Conservation (phyloP, 148 eudicot species). For the Spergularia marina region DNA sequence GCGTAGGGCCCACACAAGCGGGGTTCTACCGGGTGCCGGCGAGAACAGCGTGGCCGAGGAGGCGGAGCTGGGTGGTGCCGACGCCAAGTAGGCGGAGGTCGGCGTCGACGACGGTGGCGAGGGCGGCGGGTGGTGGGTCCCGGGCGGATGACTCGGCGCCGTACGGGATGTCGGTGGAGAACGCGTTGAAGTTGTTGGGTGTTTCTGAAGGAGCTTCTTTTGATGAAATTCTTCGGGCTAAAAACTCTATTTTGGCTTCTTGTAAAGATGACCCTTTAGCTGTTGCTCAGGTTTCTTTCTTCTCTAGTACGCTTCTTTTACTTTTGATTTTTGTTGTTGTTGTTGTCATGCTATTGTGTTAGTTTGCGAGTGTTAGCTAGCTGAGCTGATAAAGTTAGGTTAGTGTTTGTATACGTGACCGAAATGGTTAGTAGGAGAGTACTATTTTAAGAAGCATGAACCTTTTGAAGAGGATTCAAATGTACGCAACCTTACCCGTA, state of each 20-base stretch:
- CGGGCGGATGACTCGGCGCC: slow-evolving; percentile 82
- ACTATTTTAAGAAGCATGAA: no score
- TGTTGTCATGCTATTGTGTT: neutral
- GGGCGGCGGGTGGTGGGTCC: slow-evolving; percentile 54
- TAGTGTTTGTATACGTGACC: no score
- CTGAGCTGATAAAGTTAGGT: no score
- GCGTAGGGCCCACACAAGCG: slow-evolving; percentile 50
- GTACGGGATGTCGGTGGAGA: slow-evolving; percentile 82
- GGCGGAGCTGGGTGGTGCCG: slow-evolving; percentile 23
- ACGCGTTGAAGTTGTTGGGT: slow-evolving; percentile 76
- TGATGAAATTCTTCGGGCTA: slow-evolving; percentile 82
- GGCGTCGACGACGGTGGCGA: slow-evolving; percentile 32
- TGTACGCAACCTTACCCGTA: no score
- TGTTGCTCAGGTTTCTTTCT: slow-evolving; percentile 58
- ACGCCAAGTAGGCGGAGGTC: slow-evolving; percentile 26
- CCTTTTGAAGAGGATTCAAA: no score
- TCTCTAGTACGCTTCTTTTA: neutral
- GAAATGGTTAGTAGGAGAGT: no score
- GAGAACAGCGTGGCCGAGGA: slow-evolving; percentile 21
- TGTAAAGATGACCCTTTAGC: slow-evolving; percentile 68
- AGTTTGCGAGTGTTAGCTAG: no score
- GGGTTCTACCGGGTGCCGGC: slow-evolving; percentile 26
- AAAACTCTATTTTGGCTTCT: slow-evolving; percentile 55
- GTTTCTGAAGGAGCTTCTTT: slow-evolving; percentile 79
- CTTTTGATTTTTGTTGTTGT: neutral